A percentile compares a stretch with the other conserved stretches of the same genome.
Conservation (phyloP, 106 monocot genomes). For the Dendrobium chrysotoxum region DNA sequence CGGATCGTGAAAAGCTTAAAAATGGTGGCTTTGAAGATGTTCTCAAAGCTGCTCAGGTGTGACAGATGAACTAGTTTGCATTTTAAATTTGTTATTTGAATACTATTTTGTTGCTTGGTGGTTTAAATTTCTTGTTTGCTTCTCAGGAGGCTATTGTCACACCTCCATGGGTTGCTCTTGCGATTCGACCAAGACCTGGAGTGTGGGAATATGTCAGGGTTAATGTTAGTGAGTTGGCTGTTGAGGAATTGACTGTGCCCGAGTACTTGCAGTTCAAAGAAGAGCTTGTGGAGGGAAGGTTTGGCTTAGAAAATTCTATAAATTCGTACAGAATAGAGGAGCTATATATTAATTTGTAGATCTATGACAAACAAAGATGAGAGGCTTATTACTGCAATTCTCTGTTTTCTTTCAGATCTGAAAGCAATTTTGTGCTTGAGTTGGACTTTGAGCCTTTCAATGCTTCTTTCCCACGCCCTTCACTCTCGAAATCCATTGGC, state of each 20-base stretch:
- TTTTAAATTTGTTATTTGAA: background rate
- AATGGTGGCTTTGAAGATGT: constrained; percentile 50
- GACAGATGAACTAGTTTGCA: too few relatives aligned
- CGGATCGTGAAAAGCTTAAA: constrained; percentile 30
- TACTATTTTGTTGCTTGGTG: background rate
- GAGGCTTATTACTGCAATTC: background rate
- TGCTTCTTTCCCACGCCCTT: constrained; percentile 17
- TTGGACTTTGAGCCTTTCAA: constrained; percentile 22
- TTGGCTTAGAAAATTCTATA: background rate
- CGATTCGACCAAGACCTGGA: constrained; percentile 77
- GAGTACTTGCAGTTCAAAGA: constrained; percentile 92
- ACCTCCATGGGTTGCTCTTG: constrained; percentile 82
- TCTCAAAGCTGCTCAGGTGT: constrained; percentile 59
- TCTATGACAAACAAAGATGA: background rate
- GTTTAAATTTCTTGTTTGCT: background rate
- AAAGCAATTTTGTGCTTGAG: constrained; percentile 15
- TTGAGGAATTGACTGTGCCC: constrained; percentile 56
- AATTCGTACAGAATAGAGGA: too few relatives aligned
- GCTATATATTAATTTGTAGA: background rate
- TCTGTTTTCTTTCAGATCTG: background rate
- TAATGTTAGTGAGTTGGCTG: constrained; percentile 51
- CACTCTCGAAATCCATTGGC: constrained; percentile 11
- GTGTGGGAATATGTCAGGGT: constrained; percentile 84
- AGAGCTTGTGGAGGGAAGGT: constrained; percentile 71
- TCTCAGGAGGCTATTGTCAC: constrained; percentile 74